phyloP scores from a whole-genome alignment of 805 yeast species.

The Spencermartinsiella europaea region DNA sequence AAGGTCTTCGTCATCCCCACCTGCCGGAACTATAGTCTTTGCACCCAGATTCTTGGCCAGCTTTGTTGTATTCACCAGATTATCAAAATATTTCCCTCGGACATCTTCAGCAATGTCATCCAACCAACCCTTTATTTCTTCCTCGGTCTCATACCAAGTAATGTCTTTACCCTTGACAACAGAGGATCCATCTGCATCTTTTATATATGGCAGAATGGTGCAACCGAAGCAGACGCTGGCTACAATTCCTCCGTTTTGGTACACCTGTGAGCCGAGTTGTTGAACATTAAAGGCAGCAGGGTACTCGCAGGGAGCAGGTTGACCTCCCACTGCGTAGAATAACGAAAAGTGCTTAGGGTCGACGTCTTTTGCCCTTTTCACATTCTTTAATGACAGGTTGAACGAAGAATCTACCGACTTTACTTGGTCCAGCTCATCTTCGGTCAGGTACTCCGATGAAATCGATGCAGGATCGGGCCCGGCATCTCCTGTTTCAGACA shows the following conservation, averaged over 20 bases:
- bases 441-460: conserved; percentile 37
- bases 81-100: not conserved
- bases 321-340: conserved; percentile 64
- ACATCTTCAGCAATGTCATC: not conserved
- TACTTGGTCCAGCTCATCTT: conserved; percentile 39
- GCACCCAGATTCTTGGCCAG: conserved; percentile 33
- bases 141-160: conserved; percentile 58
- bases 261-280: conserved; percentile 42
- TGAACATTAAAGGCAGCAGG: conserved; percentile 47
- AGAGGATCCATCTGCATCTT: conserved; percentile 38
- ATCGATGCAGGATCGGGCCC: conserved; percentile 58
- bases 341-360: conserved; percentile 46
- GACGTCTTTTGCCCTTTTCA: conserved; percentile 47
- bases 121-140: conserved; percentile 20
- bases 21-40: conserved; percentile 38
- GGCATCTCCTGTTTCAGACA: conserved; percentile 52
- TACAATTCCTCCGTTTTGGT: conserved; percentile 49
- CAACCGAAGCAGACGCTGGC: conserved; percentile 70
- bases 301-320: conserved; percentile 55
- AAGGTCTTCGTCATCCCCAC: conserved; percentile 47
- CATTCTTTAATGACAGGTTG: conserved; percentile 34
- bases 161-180: conserved; percentile 48
- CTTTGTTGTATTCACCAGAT: not conserved
- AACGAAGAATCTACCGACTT: conserved; percentile 39
- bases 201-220: conserved; percentile 47